Conservation (phyloP, 2,329 filamentous ascomycete species). For the Fusarium algeriense region DNA sequence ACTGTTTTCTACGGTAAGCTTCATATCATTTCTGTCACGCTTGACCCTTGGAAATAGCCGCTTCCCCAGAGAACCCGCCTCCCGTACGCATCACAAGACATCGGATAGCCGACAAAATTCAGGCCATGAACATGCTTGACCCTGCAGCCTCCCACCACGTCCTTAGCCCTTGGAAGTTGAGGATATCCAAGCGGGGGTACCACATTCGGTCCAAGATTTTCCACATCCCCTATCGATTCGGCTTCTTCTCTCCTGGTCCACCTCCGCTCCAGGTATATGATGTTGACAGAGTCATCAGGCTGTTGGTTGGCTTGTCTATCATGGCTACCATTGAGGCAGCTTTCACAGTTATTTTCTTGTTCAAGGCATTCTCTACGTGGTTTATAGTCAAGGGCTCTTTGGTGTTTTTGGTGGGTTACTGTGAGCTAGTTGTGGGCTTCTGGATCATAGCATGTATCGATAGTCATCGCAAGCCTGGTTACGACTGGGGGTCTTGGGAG, state of each 20-base stretch:
- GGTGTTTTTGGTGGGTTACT: neutral
- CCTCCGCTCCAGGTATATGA: constrained; percentile 6
- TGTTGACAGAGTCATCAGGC: neutral
- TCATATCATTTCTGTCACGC: neutral
- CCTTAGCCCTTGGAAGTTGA: neutral
- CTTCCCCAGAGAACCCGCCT: neutral
- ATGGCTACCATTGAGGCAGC: neutral
- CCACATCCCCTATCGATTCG: constrained; percentile 14
- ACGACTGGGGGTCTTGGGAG: neutral
- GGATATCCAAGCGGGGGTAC: too few relatives aligned
- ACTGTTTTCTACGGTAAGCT: neutral
- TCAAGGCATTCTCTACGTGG: neutral
- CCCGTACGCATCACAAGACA: neutral
- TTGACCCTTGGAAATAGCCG: neutral
- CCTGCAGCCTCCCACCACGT: neutral
- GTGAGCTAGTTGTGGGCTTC: neutral
- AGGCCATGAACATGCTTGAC: neutral
- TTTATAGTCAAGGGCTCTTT: neutral
- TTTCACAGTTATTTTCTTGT: neutral
- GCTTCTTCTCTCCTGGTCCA: constrained; percentile 10
- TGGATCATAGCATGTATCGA: neutral
- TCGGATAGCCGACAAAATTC: neutral
- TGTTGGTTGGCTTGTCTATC: neutral
- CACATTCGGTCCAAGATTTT: constrained; percentile 16
- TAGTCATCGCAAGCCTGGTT: neutral